These are phyloP conservation scores for Oropetium thomaeum DNA, from an alignment of 176 grass and related monocot genomes.

Conservation along the genomic window DNA sequence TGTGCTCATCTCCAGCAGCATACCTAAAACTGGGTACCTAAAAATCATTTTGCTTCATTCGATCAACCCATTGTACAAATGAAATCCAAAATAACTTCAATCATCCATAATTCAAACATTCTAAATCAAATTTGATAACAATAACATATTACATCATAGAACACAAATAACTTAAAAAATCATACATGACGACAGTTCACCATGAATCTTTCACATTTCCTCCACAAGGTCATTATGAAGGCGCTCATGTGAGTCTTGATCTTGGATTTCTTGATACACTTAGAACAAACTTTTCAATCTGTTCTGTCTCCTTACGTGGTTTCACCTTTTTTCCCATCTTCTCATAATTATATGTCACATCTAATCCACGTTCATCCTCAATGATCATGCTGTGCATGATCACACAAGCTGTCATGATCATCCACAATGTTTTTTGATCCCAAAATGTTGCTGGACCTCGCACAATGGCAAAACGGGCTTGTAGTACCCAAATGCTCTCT, in stretches of 20 bases:
- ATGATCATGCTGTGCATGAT: too few species aligned
- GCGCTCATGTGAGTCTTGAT: not conserved
- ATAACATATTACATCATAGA: too few species aligned
- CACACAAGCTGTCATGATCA: not conserved
- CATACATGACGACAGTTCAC: not conserved
- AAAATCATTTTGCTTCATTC: too few species aligned
- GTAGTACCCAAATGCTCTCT: not conserved
- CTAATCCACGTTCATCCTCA: not conserved
- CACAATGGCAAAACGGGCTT: not conserved
- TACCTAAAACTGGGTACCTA: too few species aligned
- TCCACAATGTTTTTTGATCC: not conserved
- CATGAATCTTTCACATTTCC: not conserved
- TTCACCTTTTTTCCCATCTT: not conserved
- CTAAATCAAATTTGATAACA: too few species aligned
- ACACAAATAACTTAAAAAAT: too few species aligned
- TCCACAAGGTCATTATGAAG: not conserved
- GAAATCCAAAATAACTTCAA: too few species aligned
- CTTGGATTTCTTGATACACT: not conserved
- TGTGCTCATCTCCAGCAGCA: too few species aligned
- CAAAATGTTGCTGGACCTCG: not conserved
- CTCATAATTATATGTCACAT: not conserved
- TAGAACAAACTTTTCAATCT: not conserved
- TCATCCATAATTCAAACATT: too few species aligned
- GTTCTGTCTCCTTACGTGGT: not conserved
- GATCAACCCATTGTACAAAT: too few species aligned